A percentile compares a stretch with the other conserved stretches of the same genome.
These are phyloP conservation scores for Cyathus striatus DNA, from an alignment of 768 basidiomycete species.

Conservation along the genomic window DNA sequence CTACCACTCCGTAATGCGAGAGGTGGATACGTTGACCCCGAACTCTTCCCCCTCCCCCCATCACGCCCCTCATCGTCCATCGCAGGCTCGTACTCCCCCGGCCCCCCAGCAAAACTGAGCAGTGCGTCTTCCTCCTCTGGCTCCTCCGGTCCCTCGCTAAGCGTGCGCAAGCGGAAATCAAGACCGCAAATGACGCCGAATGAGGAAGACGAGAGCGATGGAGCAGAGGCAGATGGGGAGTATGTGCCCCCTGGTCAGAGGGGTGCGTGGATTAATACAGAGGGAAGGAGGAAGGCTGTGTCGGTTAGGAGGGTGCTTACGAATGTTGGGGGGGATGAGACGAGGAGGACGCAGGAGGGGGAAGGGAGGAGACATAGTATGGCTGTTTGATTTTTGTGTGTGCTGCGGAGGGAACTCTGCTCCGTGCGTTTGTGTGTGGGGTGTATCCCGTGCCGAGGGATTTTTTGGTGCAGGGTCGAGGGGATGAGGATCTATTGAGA, in stretches of 20 bases:
- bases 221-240: conserved; percentile 69
- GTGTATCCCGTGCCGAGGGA: too few species aligned
- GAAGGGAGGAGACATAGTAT: conserved; percentile 65
- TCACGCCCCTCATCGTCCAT: conserved; percentile 25
- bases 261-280: conserved; percentile 49
- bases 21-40: conserved; percentile 22
- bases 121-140: conserved; percentile 8
- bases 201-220: conserved; percentile 59
- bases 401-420: too few species aligned
- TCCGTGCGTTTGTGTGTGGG: too few species aligned
- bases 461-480: too few species aligned
- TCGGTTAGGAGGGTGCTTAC: conserved; percentile 11
- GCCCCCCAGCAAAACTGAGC: conserved; percentile 16
- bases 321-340: conserved; percentile 18
- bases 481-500: too few species aligned
- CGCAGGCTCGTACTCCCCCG: conserved; percentile 24
- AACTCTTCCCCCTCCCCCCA: conserved; percentile 28
- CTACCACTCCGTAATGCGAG: conserved; percentile 23
- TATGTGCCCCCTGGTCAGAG: conserved; percentile 29
- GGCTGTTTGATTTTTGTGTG: conserved; percentile 38
- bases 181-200: conserved; percentile 35
- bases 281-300: conserved; percentile 46
- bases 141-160: conserved; percentile 16
- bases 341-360: conserved; percentile 34
- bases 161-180: conserved; percentile 49